Conservation (phyloP, 176 grass and related monocot genomes). For the Eremochloa ophiuroides region DNA sequence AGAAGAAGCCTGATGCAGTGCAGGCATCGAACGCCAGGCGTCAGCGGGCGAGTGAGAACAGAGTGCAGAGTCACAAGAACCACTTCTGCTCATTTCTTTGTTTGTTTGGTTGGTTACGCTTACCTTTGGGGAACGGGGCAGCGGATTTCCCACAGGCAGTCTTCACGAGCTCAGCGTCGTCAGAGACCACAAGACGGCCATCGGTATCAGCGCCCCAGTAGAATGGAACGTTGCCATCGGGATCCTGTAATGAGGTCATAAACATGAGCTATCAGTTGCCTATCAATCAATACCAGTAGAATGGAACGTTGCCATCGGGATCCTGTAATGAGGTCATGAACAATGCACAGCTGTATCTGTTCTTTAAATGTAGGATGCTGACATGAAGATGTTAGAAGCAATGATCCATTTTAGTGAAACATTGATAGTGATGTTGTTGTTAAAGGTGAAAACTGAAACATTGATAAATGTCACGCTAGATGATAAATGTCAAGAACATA, state of each 20-base stretch:
- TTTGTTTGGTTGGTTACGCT: too few relatives aligned
- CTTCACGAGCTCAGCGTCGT: constrained; percentile 53
- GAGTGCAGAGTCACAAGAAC: neutral
- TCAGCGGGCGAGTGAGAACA: neutral
- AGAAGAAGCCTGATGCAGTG: constrained; percentile 63
- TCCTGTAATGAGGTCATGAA: constrained; percentile 32
- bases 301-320: constrained; percentile 44
- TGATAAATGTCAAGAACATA: neutral
- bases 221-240: constrained; percentile 51
- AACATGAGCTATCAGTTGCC: neutral
- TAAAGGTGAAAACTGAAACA: neutral
- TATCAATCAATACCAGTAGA: constrained; percentile 13
- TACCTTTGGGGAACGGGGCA: constrained; percentile 42
- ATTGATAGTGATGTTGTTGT: neutral
- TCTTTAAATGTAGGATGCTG: neutral
- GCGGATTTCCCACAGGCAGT: constrained; percentile 57
- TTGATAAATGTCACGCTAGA: neutral
- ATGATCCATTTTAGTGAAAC: neutral
- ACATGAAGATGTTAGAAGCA: neutral
- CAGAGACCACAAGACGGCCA: constrained; percentile 51
- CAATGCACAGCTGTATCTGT: neutral
- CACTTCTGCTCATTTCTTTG: neutral
- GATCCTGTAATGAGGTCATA: constrained; percentile 32
- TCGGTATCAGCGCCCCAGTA: constrained; percentile 61
- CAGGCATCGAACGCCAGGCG: neutral